Evolutionary conservation across 1,284 basidiomycete genomes (phyloP), one percentile per base, ranked within the genome.

Genomic region (Leccinum solheimii): DNA sequence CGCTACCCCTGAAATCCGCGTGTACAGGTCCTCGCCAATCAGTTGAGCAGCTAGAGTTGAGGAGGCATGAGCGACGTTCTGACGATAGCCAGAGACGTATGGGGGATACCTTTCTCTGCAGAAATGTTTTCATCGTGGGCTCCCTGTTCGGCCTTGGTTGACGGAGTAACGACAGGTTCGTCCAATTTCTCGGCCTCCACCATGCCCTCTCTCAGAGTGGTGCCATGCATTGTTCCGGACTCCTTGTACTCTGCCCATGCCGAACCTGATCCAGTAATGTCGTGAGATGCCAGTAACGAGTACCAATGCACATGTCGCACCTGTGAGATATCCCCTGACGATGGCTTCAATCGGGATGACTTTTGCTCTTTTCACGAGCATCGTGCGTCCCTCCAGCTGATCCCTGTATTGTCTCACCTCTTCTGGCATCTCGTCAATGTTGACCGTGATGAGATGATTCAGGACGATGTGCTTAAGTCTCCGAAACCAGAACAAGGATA

Each of bases 51-150:
- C 89, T 91, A 67, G 52, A 45, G 59, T 16, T 1, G 10, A 43
- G 2, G 36, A 55, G 58, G 52, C 30, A 54, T 68, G 19, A 66
- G 40, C 62, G 10, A 38, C 49, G 34, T 16, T 52, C 48, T 30
- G 23, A 43, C 32, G 36, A 56, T 54, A 58, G 51, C 58, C 21
- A 2, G 30, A 48, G 38, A 43, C 6, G 27, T 75, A 21, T 53
- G 6, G 34, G 58, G 14, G 16, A 16, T 53, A 92, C 95, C 91
- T 83, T 87, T 83, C 68, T 92, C 89, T 1, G 95, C 95, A 58
- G 96, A 95, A 66, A 99, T 98, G 76, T 99, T 99, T 76, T 98
- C 96, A 75, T 99, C 97, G 72, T 99, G 96, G 45, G 85, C 83
- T 6, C 97, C 97, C 70, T 93, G 89, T 62, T 96, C 95, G 0